Base-by-base conservation (phyloP, 768 basidiomycete genomes). In the Scleroderma citrinum region DNA sequence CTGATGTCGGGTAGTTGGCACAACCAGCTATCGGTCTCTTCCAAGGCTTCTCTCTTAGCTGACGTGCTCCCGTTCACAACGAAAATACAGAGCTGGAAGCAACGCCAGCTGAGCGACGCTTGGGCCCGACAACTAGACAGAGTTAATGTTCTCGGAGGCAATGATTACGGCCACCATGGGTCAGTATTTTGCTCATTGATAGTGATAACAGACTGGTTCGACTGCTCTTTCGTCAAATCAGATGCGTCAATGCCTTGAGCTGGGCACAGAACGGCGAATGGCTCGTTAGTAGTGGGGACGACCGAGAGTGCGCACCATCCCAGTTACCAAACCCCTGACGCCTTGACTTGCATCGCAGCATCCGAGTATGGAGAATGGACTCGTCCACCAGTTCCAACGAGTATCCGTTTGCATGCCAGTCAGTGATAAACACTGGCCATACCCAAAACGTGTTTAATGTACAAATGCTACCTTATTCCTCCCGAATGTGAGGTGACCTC, bases 381-480 rank as follows among this genome's bases (percentile, higher is more conserved):
- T 54, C 51, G 31, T 56, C 54, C 36, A 56, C 49, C 13, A 66
- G 76, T 56, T 54, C 60, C 17, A 62, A 73, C 26, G 78, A 78
- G 36, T 87, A 83, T 69, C 83, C 78, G 23, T 90, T 81, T 65
- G 66, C 69, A 36, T 89, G 78, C 59, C 72, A 78, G 48, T 73
- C 81, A 7, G 76, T 85, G n/a, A 82, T 93, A 44, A 64, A 74
- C 13, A 92, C 92, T 0, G 89, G 88, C 3, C 92, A 95, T 63
- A 76, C 69, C 40, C 81, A 76, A 12, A 95, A 95, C 59, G 89
- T 95, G 40, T 95, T 95, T 71, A 87, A 83, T 55, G 81, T 78
- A 0, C 80, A 87, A 40, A 83, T 89, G 75, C 71, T 95, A 2
- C 89, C 90, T 0, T 71, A 78, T 54, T 87, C 88, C 11, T 77